Percentiles rank a stretch among this genome's conserved stretches.
phyloP scores from a whole-genome alignment of 495 filamentous ascomycete genomes.

The Lophiostoma macrostomum region DNA sequence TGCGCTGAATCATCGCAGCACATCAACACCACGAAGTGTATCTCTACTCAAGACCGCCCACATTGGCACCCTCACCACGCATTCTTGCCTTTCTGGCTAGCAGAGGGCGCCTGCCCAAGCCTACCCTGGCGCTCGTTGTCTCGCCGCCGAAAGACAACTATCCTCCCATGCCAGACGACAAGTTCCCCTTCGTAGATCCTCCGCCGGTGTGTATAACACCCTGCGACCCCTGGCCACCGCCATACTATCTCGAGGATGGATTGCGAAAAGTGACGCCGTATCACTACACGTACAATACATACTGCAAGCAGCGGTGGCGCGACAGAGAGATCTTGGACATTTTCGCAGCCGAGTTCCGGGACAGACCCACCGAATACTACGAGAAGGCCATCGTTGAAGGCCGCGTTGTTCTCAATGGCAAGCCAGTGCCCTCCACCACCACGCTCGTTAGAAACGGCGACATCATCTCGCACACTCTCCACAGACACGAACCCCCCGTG shows the following conservation, averaged over 20 bases:
- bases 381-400: slow-evolving; percentile 77
- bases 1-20: no score
- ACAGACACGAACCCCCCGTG: slow-evolving; percentile 93
- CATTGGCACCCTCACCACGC: slow-evolving; percentile 60
- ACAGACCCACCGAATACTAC: slow-evolving; percentile 85
- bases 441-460: slow-evolving; percentile 73
- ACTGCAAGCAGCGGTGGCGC: slow-evolving; percentile 86
- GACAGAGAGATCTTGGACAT: slow-evolving; percentile 72
- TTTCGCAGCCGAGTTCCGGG: slow-evolving; percentile 80
- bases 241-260: slow-evolving; percentile 76
- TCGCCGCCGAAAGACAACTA: slow-evolving; percentile 39
- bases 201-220: slow-evolving; percentile 59
- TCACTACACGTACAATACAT: slow-evolving; percentile 91
- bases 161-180: slow-evolving; percentile 19
- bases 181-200: slow-evolving; percentile 35
- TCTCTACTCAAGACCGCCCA: slow-evolving; percentile 4
- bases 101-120: slow-evolving; percentile 47
- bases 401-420: slow-evolving; percentile 69
- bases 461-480: slow-evolving; percentile 85
- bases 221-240: slow-evolving; percentile 63
- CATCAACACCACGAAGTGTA: no score
- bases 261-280: slow-evolving; percentile 83
- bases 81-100: slow-evolving; percentile 57
- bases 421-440: slow-evolving; percentile 52
- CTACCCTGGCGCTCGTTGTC: slow-evolving; percentile 56